Evolutionary conservation across 208 protist species (phyloP), one percentile per base, ranked within the genome.

Genomic region (Borovskyia barvae): DNA sequence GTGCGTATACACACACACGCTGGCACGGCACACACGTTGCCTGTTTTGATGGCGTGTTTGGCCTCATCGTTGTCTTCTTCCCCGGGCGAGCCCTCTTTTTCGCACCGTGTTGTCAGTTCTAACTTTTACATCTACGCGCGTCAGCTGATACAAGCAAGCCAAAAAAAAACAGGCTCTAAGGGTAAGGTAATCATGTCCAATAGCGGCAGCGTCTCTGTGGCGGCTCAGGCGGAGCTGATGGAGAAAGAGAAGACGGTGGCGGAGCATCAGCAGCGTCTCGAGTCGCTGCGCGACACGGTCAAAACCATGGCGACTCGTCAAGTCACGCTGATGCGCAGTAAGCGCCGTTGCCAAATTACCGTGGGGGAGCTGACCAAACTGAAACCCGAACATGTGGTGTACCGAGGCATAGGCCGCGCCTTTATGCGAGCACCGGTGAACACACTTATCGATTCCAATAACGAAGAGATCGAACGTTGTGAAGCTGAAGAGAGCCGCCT

Each of bases 201-300:
- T 40, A 82, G 77, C 40, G 35, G 74, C 32, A 52, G 57, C 50
- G 67, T 75, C 20, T 72, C 80, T 0, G 79, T 80, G 11, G 76
- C 75, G 12, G 85, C 80, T 11, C 75, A 93, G 75, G 86, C 86
- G 35, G 86, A 95, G 69, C 77, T 92, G 45, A 88, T 92, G 84
- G 90, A 95, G 77, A 87, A 86, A 75, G 84, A 92, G 75, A 93
- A 93, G 72, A 55, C 77, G 8, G 71, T 92, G 22, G 48, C 84
- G 50, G 86, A 95, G 65, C 80, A 82, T 39, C 90, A 95, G 78
- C 86, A 93, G 77, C 78, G 81, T 19, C 62, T 95, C 1, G 77
- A 90, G 55, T 68, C 70, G 43, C 62, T 95, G 42, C 72, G 77
- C 22, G 71, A 77, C 41, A 93, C 80, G 5, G 69, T 95, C 17